Conservation (phyloP, 352 stramenopile species). For the Globisporangium canariense region DNA sequence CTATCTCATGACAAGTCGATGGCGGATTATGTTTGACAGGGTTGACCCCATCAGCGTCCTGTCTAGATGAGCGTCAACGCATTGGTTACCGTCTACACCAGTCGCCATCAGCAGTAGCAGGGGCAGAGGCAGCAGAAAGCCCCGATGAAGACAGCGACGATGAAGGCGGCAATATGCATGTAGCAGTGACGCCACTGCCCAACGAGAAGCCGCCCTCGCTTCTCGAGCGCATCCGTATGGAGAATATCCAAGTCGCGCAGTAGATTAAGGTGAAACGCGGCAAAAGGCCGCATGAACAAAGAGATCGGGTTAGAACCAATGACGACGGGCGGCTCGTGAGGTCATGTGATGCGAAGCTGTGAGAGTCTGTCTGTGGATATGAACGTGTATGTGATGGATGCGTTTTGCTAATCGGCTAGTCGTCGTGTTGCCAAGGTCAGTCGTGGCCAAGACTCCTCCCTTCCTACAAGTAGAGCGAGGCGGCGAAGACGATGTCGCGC, state of each 20-base stretch:
- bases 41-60: too few relatives aligned
- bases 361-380: background rate
- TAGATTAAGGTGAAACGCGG: too few relatives aligned
- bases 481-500: constrained; percentile 99
- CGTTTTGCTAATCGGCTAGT: background rate
- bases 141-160: background rate
- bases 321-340: background rate
- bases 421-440: background rate
- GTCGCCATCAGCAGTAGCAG: background rate
- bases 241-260: constrained; percentile 22
- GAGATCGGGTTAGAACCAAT: too few relatives aligned
- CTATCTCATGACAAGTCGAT: too few relatives aligned
- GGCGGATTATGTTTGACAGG: too few relatives aligned
- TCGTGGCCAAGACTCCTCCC: background rate
- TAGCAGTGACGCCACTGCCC: background rate
- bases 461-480: constrained; percentile 95
- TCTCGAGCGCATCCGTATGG: constrained; percentile 33
- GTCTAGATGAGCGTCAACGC: too few relatives aligned
- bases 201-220: background rate
- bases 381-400: background rate
- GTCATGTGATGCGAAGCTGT: background rate
- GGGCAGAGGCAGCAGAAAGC: constrained; percentile 1
- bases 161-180: background rate
- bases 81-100: too few relatives aligned
- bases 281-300: too few relatives aligned